Base-by-base conservation (phyloP, 306 rosid genomes). In the Geum urbanum region DNA sequence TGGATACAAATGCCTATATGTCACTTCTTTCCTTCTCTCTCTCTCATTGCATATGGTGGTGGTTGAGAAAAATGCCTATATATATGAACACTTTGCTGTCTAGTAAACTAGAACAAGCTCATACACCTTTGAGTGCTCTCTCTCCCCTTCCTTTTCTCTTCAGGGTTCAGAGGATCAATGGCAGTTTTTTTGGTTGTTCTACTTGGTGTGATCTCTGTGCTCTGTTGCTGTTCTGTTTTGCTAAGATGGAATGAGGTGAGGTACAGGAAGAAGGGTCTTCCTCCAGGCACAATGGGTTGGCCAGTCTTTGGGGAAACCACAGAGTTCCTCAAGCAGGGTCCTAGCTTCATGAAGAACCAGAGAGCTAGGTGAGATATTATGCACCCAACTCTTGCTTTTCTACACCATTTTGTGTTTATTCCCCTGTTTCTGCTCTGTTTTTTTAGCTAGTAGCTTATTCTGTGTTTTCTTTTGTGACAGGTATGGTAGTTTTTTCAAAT, bases 201-300 rank as follows among this genome's bases (percentile, higher is more conserved):
- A 41, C 24, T 84, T 41, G 78, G 70, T 74, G 55, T 82, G 8
- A 37, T 87, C 69, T 72, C 81, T 56, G 78, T 84, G 65, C 86
- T 95, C 95, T 89, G 89, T 79, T 70, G 89, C 74, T 91, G 95
- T 88, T 87, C 99, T 83, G 96, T 89, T 74, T 78, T 91, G 71
- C 73, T 95, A 56, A 81, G 89, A 61, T 95, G 97, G 99, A 95
- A 95, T 75, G 92, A 87, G 46, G 76, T 91, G 49, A 82, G 84
- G 63, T 91, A 86, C 78, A 84, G 86, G 68, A 87, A 87, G 81
- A 95, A 95, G 75, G 96, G 88, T 37, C 79, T 95, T 48, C 99
- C 99, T 39, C 99, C 88, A 5, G 99, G 99, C 46, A 95, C 99
- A 81, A 95, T 95, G 99, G 99, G 99, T 4, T 95, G 99, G 99